Conservation (phyloP, 2,329 filamentous ascomycete genomes). For the Colletotrichum orchidophilum region DNA sequence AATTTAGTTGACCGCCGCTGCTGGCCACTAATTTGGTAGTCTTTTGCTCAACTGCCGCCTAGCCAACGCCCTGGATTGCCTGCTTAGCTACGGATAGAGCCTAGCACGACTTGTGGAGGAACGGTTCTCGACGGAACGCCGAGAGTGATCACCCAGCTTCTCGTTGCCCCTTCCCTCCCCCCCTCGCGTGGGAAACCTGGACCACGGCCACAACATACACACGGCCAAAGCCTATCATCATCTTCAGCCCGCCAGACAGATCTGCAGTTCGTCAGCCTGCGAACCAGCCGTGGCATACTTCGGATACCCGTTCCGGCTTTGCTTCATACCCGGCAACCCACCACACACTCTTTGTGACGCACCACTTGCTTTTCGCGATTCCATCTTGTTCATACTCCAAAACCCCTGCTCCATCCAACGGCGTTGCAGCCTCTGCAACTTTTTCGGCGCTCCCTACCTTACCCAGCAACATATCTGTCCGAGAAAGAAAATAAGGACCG, state of each 20-base stretch:
- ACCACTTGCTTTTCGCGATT: conserved; percentile 14
- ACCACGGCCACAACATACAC: conserved; percentile 18
- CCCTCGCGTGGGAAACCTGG: conserved; percentile 25
- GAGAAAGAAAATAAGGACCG: background rate
- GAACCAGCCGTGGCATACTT: conserved; percentile 9
- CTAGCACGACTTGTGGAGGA: background rate
- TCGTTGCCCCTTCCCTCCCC: conserved; percentile 19
- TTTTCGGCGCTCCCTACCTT: conserved; percentile 1
- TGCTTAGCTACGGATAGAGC: background rate
- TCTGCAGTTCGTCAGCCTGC: background rate
- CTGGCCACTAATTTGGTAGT: conserved; percentile 9
- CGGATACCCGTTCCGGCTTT: conserved; percentile 4
- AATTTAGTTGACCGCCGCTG: conserved; percentile 17
- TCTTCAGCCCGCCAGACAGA: conserved; percentile 6
- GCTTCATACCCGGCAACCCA: conserved; percentile 18
- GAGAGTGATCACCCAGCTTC: conserved; percentile 5
- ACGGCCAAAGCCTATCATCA: conserved; percentile 12
- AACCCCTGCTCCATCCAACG: conserved; percentile 4
- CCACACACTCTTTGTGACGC: conserved; percentile 13
- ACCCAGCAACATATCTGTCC: background rate
- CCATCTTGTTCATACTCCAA: background rate
- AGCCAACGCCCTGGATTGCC: background rate
- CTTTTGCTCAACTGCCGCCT: conserved; percentile 11
- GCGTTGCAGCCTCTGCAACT: background rate
- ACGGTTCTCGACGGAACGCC: background rate